Conservation (phyloP, 1,284 basidiomycete species). For the Thelephora terrestris region DNA sequence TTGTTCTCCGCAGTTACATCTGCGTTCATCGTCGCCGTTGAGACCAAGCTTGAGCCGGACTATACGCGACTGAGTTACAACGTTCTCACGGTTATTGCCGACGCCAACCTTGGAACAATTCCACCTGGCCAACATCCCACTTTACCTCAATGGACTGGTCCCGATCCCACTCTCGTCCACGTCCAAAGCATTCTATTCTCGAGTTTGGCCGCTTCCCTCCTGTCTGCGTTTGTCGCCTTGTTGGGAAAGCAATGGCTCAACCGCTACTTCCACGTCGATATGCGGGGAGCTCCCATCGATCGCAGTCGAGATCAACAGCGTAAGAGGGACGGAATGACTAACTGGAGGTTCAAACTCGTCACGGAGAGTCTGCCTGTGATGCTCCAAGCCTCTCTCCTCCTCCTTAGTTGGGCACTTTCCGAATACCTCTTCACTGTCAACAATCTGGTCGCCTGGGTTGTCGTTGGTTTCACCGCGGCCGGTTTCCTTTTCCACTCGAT, state of each 20-base stretch:
- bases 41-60: no score
- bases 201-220: background rate
- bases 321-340: background rate
- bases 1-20: no score
- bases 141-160: slow-evolving; percentile 1
- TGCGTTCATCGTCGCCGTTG: no score
- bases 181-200: background rate
- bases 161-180: background rate
- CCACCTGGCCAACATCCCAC: background rate
- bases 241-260: slow-evolving; percentile 3
- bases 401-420: background rate
- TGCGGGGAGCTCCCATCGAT: no score
- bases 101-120: background rate
- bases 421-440: background rate
- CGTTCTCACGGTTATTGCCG: no score
- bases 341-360: slow-evolving; percentile 1
- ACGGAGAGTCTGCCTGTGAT: background rate
- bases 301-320: no score
- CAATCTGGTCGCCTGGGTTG: background rate
- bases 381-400: slow-evolving; percentile 1
- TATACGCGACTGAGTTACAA: no score
- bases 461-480: background rate
- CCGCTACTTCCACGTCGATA: no score
- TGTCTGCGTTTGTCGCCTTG: slow-evolving; percentile 2
- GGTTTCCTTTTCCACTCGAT: background rate